Base-by-base conservation (phyloP, 1,139 yeast genomes). In the Taphrina wiesneri region DNA sequence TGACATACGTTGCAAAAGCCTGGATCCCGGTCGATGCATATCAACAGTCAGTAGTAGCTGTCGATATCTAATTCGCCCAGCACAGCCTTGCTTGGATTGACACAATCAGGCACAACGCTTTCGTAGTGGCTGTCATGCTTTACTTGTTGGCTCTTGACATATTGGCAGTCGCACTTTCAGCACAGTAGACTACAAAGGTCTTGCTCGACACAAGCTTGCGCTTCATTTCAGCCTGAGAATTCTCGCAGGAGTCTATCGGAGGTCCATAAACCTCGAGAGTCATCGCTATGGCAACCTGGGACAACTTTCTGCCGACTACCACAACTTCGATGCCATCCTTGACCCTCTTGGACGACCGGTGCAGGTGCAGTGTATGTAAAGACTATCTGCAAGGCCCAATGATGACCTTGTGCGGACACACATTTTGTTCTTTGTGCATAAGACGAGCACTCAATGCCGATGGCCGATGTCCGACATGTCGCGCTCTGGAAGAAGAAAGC, bases 361-460 rank as follows among this genome's bases (percentile, higher is more conserved):
- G 91, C 67, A 76, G 96, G 73, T 93, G 99, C 73, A 91, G 87
- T 72, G 88, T 93, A n/a, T 93, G 99, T 75, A 90, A 92, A 73
- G 97, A 91, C 69, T 85, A 87, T 70, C 79, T 89, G 69, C 81
- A 78, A 54, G 92, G 95, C 0, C 98, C 99, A 0, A 91, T 90
- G 65, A 78, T 88, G 53, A 89, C 97, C 0, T 82, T 87, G 5
- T 92, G 98, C 77, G 87, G 89, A 57, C 98, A 93, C 74, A 87
- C 95, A 0, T 93, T 91, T 74, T 93, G 99, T 75, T 90, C 97
- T 0, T 81, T 87, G 25, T 93, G 99, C 75, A 89, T 93, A 43
- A 81, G 97, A 68, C 84, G 88, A 70, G 85, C 87, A 69, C 77
- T 92, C 56, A 79, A 85, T 26, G 77, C 77, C 52, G 84, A 83